Conservation (phyloP, 2,329 filamentous ascomycete genomes). For the Talaromyces verruculosus region DNA sequence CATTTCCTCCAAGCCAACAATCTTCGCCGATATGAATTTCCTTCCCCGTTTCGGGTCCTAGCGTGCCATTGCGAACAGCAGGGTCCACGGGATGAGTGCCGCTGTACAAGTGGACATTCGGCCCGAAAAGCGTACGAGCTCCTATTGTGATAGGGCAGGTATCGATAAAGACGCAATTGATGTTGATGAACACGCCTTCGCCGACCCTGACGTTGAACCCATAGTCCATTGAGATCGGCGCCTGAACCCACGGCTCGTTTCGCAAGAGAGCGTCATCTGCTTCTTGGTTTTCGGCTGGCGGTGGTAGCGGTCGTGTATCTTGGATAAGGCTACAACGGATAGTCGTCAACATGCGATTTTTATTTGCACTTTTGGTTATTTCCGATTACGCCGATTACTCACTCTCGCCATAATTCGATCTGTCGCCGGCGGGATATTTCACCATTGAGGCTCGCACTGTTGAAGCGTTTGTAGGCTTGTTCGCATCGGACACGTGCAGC, state of each 20-base stretch:
- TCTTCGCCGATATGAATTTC: conserved; percentile 76
- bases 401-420: conserved; percentile 72
- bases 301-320: conserved; percentile 64
- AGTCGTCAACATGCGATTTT: background rate
- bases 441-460: conserved; percentile 51
- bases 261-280: conserved; percentile 66
- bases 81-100: conserved; percentile 78
- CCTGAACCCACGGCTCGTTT: conserved; percentile 67
- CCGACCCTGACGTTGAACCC: conserved; percentile 73
- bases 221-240: conserved; percentile 72
- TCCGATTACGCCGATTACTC: conserved; percentile 37
- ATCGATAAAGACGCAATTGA: conserved; percentile 73
- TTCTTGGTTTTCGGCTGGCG: conserved; percentile 55
- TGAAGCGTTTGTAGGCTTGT: conserved; percentile 63
- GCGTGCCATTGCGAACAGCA: conserved; percentile 67
- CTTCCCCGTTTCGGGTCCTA: conserved; percentile 72
- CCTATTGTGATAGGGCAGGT: conserved; percentile 74
- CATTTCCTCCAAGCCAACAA: conserved; percentile 75
- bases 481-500: conserved; percentile 64
- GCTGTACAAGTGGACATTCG: conserved; percentile 73
- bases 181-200: conserved; percentile 72
- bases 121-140: conserved; percentile 72
- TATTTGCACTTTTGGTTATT: background rate
- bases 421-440: conserved; percentile 61
- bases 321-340: conserved; percentile 56